phyloP scores from a whole-genome alignment of 257 asterid genomes.

The Salvia rosmarinus region DNA sequence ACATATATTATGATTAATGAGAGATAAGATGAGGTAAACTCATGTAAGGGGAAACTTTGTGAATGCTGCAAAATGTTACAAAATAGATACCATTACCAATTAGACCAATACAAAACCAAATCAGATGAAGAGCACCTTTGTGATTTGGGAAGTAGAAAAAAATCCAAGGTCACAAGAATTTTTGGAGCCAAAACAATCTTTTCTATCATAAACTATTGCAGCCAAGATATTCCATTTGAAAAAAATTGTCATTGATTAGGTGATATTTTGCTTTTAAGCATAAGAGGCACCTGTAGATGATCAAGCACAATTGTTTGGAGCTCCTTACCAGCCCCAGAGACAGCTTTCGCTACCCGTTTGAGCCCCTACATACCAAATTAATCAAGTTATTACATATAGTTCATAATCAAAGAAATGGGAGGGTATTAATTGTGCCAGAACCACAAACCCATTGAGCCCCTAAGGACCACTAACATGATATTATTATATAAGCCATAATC shows the following conservation, averaged over 20 bases:
- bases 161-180: slow-evolving; percentile 13
- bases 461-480: slow-evolving; percentile 37
- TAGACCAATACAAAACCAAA: slow-evolving; percentile 16
- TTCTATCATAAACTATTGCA: slow-evolving; percentile 8
- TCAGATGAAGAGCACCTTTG: slow-evolving; percentile 3
- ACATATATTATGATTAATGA: slow-evolving; percentile 11
- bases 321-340: slow-evolving; percentile 89
- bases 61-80: slow-evolving; percentile 10
- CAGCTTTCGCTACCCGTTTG: slow-evolving; percentile 77
- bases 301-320: slow-evolving; percentile 79
- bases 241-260: slow-evolving; percentile 3
- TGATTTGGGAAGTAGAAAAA: neutral
- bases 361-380: slow-evolving; percentile 63
- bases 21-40: slow-evolving; percentile 3
- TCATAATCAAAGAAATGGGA: slow-evolving; percentile 18
- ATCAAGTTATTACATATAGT: slow-evolving; percentile 25
- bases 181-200: slow-evolving; percentile 19
- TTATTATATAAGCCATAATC: slow-evolving; percentile 23
- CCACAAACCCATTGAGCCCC: slow-evolving; percentile 86
- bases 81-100: slow-evolving; percentile 5
- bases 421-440: slow-evolving; percentile 41
- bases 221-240: slow-evolving; percentile 8
- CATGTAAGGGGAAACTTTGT: slow-evolving; percentile 14
- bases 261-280: slow-evolving; percentile 13
- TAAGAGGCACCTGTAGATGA: slow-evolving; percentile 75